Evolutionary conservation across 2,329 filamentous ascomycete genomes (phyloP), one percentile per base, ranked within the genome.

Genomic region (Trematosphaeria pertusa): DNA sequence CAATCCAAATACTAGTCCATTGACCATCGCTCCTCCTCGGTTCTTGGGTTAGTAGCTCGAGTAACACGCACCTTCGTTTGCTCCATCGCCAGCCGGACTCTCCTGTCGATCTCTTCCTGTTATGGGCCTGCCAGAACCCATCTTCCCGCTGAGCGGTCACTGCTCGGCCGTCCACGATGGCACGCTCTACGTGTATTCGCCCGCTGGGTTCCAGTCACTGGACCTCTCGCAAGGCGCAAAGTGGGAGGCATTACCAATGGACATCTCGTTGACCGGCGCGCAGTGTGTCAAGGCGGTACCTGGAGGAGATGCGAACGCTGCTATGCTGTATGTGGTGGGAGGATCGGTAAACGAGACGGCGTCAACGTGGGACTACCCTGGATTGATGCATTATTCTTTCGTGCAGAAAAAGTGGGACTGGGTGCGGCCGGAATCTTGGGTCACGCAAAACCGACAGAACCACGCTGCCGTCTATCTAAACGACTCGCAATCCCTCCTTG

Each of bases 91-190:
- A 52, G 36, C 15, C 32, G 31, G 24, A 37, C 46, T 42, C 51
- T 42, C 44, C 31, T 35, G 46, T 22, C 37, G 32, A 43, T 40
- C 48, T 12, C 30, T 32, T 26, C 32, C 41, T 45, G 68, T 37
- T 39, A 95, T 95, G 91, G 77, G 85, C 65, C 78, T 87, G 46
- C 90, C 91, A 37, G 75, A 84, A 64, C 91, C 91, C 41, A 76
- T 82, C 42, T 80, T 85, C 66, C 78, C 86, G 53, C 76, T 97
- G 69, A 82, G 85, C 70, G 85, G 87, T 72, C 86, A 89, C 64
- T 97, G 93, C 74, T 91, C 91, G 47, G 84, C 88, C 64, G 81
- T 97, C 52, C 80, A 89, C 76, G 80, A 91, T 67, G 86, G 91
- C 70, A 91, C 86, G 10, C 83, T 97, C 42, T 97, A 95, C 75